phyloP scores from a whole-genome alignment of 305 asterid genomes.

The Fraxinus dipetala region DNA sequence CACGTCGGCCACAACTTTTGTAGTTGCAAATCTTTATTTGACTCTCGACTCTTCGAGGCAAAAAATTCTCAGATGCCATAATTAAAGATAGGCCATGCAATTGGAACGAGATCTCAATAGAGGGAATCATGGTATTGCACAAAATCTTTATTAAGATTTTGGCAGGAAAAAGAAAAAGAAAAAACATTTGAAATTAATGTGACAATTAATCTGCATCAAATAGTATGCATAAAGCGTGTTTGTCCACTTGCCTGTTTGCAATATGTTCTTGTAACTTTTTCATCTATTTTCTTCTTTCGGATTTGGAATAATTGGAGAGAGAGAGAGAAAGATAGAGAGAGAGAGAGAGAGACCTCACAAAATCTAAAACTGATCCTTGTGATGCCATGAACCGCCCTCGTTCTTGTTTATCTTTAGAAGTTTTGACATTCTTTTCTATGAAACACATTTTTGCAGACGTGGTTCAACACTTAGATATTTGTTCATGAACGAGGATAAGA shows the following conservation, averaged over 20 bases:
- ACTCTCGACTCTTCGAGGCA: background rate
- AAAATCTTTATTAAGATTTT: too few relatives aligned
- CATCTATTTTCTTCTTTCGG: background rate
- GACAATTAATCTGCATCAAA: too few relatives aligned
- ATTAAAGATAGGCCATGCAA: background rate
- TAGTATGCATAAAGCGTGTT: background rate
- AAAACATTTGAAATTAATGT: too few relatives aligned
- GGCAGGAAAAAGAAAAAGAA: background rate
- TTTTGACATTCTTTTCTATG: background rate
- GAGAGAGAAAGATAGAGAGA: background rate
- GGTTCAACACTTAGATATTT: background rate
- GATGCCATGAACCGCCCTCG: conserved; percentile 32
- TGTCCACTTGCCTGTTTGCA: background rate
- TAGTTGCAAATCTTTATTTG: background rate
- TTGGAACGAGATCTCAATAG: background rate
- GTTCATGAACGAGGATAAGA: background rate
- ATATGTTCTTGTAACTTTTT: background rate
- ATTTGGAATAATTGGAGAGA: background rate
- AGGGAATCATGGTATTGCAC: background rate
- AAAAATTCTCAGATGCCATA: background rate
- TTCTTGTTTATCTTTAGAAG: background rate
- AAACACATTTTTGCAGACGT: background rate
- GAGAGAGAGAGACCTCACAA: background rate
- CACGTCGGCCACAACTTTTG: background rate
- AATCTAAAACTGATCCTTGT: background rate